Base-by-base conservation (phyloP, 768 basidiomycete genomes). In the Chiua virens region DNA sequence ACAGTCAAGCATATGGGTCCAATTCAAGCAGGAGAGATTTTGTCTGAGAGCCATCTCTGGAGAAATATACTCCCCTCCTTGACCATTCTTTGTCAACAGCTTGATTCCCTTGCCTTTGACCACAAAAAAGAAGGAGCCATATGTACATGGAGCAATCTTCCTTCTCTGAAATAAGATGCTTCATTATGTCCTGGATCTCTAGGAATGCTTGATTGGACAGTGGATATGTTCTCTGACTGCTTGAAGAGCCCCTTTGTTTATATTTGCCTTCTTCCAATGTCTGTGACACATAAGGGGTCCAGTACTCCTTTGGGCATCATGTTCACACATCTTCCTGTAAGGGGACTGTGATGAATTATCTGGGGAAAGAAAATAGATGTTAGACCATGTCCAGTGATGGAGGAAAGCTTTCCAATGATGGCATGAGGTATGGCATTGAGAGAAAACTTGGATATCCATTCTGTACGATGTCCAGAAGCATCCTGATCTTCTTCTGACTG, bases 51-150 rank as follows among this genome's bases (percentile, higher is more conserved):
- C 47, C 0, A 9, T 4, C 3, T 55, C 42, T 4, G 51, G 42
- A 5, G 38, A 43, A 1, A 10, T 5, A 2, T 53, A 9, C 0
- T 30, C 28, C 0, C 37, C 48, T 8, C 11, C 40, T 1, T 55
- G 50, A 13, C 52, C 41, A 47, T 55, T 32, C 23, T 43, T 58
- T 0, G 56, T 61, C 7, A 45, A 23, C 0, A 61, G 53, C 44
- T 62, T 62, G 41, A 62, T 52, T 0, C 45, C 50, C 25, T 58
- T 61, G 4, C 30, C 47, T 13, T 62, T 47, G 0, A 61, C 36
- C 0, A 42, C 47, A 22, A 61, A 62, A 25, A 58, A 61, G 7
- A 55, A 61, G 0, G 53, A 61, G 0, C 51, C 52, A 54, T 45
- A n/a, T n/a, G n/a, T n/a, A 62, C 9, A 51, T 45, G 1, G 22